phyloP scores from a whole-genome alignment of 2,329 filamentous ascomycete species.

The Scortechinia acanthostroma region DNA sequence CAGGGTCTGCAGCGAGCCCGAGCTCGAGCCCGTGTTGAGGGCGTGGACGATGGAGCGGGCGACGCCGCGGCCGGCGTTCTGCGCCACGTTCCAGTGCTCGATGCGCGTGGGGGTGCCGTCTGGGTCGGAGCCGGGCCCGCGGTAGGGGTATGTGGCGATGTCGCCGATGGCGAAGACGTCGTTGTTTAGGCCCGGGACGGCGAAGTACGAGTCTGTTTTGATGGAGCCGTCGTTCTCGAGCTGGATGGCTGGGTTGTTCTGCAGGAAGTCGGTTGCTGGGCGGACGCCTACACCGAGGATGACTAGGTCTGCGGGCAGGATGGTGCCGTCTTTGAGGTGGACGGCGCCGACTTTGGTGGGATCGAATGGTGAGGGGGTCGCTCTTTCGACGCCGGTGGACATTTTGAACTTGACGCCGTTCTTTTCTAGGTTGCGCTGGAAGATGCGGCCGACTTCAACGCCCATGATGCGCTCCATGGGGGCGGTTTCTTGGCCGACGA shows the following conservation, averaged over 20 bases:
- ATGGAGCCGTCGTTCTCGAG: slow-evolving; percentile 83
- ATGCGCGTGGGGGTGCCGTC: slow-evolving; percentile 73
- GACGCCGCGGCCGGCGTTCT: slow-evolving; percentile 78
- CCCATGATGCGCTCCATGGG: slow-evolving; percentile 86
- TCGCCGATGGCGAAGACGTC: slow-evolving; percentile 91
- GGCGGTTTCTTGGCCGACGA: slow-evolving; percentile 80
- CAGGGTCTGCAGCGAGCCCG: slow-evolving; percentile 17
- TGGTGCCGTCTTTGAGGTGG: slow-evolving; percentile 77
- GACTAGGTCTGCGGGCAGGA: slow-evolving; percentile 78
- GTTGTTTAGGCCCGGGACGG: slow-evolving; percentile 62
- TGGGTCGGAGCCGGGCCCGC: slow-evolving; percentile 60
- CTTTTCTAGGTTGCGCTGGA: slow-evolving; percentile 73
- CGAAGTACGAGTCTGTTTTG: slow-evolving; percentile 72
- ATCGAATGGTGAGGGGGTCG: slow-evolving; percentile 62
- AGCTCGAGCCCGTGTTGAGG: neutral
- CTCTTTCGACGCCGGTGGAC: slow-evolving; percentile 74
- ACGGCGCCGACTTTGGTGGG: slow-evolving; percentile 72
- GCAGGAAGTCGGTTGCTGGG: slow-evolving; percentile 78
- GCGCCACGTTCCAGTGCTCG: slow-evolving; percentile 98
- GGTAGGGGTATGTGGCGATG: slow-evolving; percentile 90
- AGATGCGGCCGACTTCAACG: slow-evolving; percentile 69
- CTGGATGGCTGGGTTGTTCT: slow-evolving; percentile 59
- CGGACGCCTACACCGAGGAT: slow-evolving; percentile 84
- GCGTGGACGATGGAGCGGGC: slow-evolving; percentile 71
- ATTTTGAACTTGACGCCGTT: slow-evolving; percentile 86